Base-by-base conservation (phyloP, 1,284 basidiomycete species). In the Schizopora paradoxa region DNA sequence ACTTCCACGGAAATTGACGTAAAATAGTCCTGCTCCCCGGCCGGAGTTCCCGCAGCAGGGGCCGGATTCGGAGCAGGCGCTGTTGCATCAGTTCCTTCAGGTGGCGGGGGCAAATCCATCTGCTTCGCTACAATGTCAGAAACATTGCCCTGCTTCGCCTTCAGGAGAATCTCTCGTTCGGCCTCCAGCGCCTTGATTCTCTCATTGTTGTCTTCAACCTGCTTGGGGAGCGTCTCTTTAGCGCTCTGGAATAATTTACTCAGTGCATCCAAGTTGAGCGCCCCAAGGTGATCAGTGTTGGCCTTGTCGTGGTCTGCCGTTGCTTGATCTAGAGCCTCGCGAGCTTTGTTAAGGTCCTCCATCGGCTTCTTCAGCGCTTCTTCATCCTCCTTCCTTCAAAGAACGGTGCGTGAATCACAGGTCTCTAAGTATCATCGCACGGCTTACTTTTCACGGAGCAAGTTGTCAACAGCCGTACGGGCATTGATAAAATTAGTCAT, bases 1-100 rank as follows among this genome's bases (percentile, higher is more conserved):
- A 43, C 18, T 22, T 43, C 16, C 10, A 43, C 41, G 8, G 41
- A 22, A 32, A 43, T 43, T 16, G 29, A 18, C 8, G 41, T 33
- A 23, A 43, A 43, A 18, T 43, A 43, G 18, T 33, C 7, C 8
- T 38, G 21, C 14, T 38, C 19, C 21, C 14, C 14, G 11, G n/a
- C 10, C n/a, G n/a, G n/a, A n/a, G n/a, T n/a, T n/a, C n/a, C n/a
- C n/a, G n/a, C n/a, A n/a, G n/a, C n/a, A n/a, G n/a, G n/a, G n/a
- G n/a, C n/a, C n/a, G n/a, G n/a, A n/a, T n/a, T n/a, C n/a, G n/a
- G n/a, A n/a, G 23, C 29, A 21, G 28, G 5, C 16, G 11, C 8
- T 8, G 27, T 4, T 6, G 41, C 5, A 13, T 43, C 25, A 2
- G 27, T 41, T 11, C 18, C 40, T 6, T 28, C 18, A 18, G 26